Base-by-base conservation (phyloP, 164 flowering plant genomes). In the Hamamelis virginiana region DNA sequence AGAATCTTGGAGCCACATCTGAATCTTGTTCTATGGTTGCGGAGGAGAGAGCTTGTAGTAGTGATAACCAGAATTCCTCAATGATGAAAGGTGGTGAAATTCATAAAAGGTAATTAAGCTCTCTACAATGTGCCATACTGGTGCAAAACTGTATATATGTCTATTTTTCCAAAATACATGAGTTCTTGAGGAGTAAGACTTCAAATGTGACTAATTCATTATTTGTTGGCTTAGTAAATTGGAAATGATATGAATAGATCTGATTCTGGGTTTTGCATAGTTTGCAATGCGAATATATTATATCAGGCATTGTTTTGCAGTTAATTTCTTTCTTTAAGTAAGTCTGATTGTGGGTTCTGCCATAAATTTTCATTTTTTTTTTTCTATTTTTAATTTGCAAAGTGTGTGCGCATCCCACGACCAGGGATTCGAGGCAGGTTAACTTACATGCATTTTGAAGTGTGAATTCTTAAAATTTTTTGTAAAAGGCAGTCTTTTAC, bases 21-120 rank as follows among this genome's bases (percentile, higher is more conserved):
- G 91, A 87, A 45, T 87, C 91, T 65, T 75, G 66, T 62, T 85
- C 91, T n/a, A 74, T 72, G 82, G 76, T 52, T 75, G 83, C 77
- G 26, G 87, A 81, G 62, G 91, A 88, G 70, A 82, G 70, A 69
- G 78, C 81, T 50, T 81, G 77, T 52, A 80, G 80, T 59, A 80
- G 85, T 69, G 87, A 89, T 65, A 80, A 82, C 64, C 84, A 78
- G 64, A 69, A 62, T 45, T 45, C 76, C 33, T 66, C 74, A 12
- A 51, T 65, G 12, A 55, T 28, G 64, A 71, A 73, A 74, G 71
- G 63, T 57, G 77, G 73, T 23, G 76, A 76, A 48, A 62, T 26
- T 46, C 71, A 66, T 15, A 77, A 69, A 65, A 79, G 91, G 93
- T 91, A 82, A 68, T 58, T 21, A 19, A 41, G 14, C 33, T 23